phyloP scores from a whole-genome alignment of 2,329 filamentous ascomycete species.

The Dactylella cylindrospora region DNA sequence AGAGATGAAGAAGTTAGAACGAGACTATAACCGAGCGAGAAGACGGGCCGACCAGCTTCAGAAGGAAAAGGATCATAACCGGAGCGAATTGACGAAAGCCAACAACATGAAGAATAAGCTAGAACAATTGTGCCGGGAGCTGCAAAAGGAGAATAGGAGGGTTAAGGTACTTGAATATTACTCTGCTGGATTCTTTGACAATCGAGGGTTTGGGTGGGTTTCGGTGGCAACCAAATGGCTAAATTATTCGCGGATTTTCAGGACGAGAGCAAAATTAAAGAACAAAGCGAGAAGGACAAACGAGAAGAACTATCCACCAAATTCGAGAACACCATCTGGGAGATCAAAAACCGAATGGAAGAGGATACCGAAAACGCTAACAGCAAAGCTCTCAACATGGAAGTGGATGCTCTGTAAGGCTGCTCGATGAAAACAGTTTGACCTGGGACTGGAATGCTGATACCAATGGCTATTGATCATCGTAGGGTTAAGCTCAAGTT shows the following conservation, averaged over 20 bases:
- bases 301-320: slow-evolving; percentile 58
- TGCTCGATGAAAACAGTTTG: neutral
- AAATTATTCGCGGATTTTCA: slow-evolving; percentile 51
- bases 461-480: neutral
- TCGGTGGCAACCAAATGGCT: no score
- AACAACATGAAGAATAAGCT: slow-evolving; percentile 91
- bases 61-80: slow-evolving; percentile 90
- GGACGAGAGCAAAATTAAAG: slow-evolving; percentile 90
- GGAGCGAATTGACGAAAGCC: slow-evolving; percentile 86
- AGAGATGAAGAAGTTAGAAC: slow-evolving; percentile 93
- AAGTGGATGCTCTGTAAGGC: slow-evolving; percentile 82
- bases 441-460: slow-evolving; percentile 3
- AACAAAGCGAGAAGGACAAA: slow-evolving; percentile 80
- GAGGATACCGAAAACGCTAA: slow-evolving; percentile 81
- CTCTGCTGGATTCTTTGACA: no score
- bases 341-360: slow-evolving; percentile 54
- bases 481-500: slow-evolving; percentile 78
- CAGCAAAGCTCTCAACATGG: slow-evolving; percentile 77
- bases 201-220: neutral
- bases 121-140: slow-evolving; percentile 90
- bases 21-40: slow-evolving; percentile 93
- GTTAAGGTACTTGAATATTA: slow-evolving; percentile 69
- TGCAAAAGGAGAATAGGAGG: slow-evolving; percentile 97
- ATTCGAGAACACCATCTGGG: slow-evolving; percentile 49
- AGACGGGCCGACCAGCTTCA: slow-evolving; percentile 91